phyloP scores from a whole-genome alignment of 352 stramenopile species.

The Pilasporangium apinafurcum region DNA sequence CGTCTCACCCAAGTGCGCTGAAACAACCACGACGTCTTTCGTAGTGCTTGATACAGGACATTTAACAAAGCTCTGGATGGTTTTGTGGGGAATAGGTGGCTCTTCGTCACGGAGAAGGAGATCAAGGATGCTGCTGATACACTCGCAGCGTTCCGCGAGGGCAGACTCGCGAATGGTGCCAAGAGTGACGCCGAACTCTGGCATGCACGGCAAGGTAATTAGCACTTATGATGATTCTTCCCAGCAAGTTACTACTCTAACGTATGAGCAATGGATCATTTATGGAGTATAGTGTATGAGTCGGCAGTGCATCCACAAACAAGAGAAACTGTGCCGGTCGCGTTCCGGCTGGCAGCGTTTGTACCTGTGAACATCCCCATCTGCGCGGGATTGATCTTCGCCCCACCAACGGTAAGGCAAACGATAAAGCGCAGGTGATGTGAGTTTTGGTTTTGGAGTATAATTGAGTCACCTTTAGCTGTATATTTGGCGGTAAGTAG shows the following conservation, averaged over 20 bases:
- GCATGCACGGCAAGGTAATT: conserved; percentile 54
- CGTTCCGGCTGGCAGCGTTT: conserved; percentile 77
- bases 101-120: conserved; percentile 64
- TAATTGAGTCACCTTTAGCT: conserved; percentile 4
- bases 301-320: conserved; percentile 78
- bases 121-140: conserved; percentile 51
- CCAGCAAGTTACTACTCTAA: background rate
- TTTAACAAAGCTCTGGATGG: background rate
- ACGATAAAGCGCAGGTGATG: background rate
- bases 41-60: background rate
- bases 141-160: conserved; percentile 49
- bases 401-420: conserved; percentile 49
- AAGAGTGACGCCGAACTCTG: conserved; percentile 71
- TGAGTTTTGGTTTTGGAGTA: background rate
- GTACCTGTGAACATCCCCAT: conserved; percentile 87
- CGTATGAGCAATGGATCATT: background rate
- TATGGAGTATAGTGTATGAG: conserved; percentile 43
- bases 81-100: conserved; percentile 24
- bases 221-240: background rate
- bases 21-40: too few relatives aligned
- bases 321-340: conserved; percentile 57
- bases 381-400: conserved; percentile 80
- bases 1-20: conserved; percentile 62
- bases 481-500: too few relatives aligned
- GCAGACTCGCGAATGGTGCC: conserved; percentile 28